Conservation (phyloP, 257 asterid species). For the Lavandula angustifolia region DNA sequence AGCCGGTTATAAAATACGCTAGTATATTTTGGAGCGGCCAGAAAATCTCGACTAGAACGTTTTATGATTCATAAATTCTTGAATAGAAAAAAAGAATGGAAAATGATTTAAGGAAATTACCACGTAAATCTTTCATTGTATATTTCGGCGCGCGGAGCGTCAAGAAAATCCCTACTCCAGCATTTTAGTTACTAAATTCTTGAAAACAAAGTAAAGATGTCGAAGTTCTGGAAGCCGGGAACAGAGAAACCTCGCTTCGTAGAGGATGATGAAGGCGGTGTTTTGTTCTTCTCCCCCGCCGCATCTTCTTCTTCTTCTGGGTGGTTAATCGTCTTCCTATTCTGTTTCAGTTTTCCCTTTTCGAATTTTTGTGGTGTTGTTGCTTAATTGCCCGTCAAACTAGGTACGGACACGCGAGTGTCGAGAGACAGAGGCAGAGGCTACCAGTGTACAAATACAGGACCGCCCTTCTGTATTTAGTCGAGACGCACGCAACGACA, state of each 20-base stretch:
- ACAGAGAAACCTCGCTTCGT: slow-evolving; percentile 77
- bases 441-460: slow-evolving; percentile 76
- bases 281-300: slow-evolving; percentile 58
- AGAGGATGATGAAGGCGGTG: slow-evolving; percentile 97
- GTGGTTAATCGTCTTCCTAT: slow-evolving; percentile 31
- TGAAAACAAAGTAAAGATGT: slow-evolving; percentile 38
- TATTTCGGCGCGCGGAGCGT: no score
- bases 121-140: no score
- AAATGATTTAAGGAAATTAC: no score
- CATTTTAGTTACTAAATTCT: neutral
- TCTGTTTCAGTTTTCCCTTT: neutral
- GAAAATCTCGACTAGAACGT: no score
- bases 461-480: slow-evolving; percentile 70
- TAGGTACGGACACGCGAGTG: slow-evolving; percentile 63
- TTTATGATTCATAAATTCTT: no score
- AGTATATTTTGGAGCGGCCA: no score
- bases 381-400: slow-evolving; percentile 1
- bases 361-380: neutral
- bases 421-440: slow-evolving; percentile 74
- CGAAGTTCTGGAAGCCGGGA: slow-evolving; percentile 93
- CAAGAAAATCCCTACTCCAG: neutral
- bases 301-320: slow-evolving; percentile 80
- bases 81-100: no score
- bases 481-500: slow-evolving; percentile 87
- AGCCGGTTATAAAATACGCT: no score